phyloP scores from a whole-genome alignment of 2,329 filamentous ascomycete species.

The Paecilomyces variotii region DNA sequence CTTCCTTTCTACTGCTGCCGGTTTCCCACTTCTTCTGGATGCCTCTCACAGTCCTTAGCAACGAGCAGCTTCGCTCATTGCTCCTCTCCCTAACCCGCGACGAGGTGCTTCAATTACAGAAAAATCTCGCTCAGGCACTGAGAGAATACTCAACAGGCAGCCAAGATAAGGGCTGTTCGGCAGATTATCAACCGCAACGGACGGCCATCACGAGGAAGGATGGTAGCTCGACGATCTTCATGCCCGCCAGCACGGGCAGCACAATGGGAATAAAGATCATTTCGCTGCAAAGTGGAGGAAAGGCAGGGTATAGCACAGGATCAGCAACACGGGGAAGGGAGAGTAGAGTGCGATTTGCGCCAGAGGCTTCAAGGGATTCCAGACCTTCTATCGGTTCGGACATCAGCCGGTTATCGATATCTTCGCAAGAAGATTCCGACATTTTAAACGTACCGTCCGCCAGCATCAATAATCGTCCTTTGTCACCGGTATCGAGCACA shows the following conservation, averaged over 20 bases:
- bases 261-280: conserved; percentile 59
- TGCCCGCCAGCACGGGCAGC: conserved; percentile 55
- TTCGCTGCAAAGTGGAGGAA: conserved; percentile 38
- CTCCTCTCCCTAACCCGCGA: conserved; percentile 49
- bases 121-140: conserved; percentile 51
- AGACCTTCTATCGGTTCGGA: background rate
- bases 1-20: background rate
- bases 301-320: conserved; percentile 10
- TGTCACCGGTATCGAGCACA: background rate
- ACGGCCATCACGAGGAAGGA: conserved; percentile 53
- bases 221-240: conserved; percentile 57
- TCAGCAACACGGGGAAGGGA: background rate
- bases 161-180: conserved; percentile 51
- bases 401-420: conserved; percentile 2
- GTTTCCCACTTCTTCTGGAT: conserved; percentile 27
- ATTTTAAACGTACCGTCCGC: background rate
- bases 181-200: conserved; percentile 54
- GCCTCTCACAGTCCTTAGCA: conserved; percentile 54
- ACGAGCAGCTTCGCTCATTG: conserved; percentile 47
- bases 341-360: background rate
- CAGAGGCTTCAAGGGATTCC: background rate
- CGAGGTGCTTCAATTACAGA: conserved; percentile 51
- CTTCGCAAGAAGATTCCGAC: conserved; percentile 7
- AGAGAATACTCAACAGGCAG: conserved; percentile 58
- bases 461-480: background rate